Evolutionary conservation across 208 protist genomes (phyloP), one percentile per base, ranked within the genome.

Genomic region (Leishmania tarentolae): DNA sequence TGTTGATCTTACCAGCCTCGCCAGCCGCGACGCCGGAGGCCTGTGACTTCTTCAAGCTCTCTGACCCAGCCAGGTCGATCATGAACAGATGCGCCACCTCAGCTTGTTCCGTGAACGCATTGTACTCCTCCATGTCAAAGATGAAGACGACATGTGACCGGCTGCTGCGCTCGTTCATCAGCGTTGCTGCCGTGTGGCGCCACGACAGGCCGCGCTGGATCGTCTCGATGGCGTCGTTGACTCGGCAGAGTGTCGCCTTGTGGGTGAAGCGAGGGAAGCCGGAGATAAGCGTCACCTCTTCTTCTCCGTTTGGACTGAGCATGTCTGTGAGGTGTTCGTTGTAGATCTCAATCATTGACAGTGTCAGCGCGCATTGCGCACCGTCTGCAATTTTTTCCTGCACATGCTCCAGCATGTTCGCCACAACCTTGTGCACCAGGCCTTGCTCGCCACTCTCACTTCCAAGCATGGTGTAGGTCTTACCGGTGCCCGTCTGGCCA

Each of bases 141-240:
- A 97, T 99, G 61, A 99, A 95, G 61, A 99, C 97, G 78, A 98
- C 97, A 85, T 99, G 99, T 0, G 97, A 99, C n/a, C 98, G 94
- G 82, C 93, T 98, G 80, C 97, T 99, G 69, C 97, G 92, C 63
- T 98, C 92, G 86, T 99, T 99, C 97, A 99, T 99, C 71, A 94
- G 80, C 11, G 98, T 99, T 37, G 95, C 90, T 17, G 98, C 97
- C 21, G 94, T 97, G 83, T 95, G 92, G 65, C 96, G 91, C 86
- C 88, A 90, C 31, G 86, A 78, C 37, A 98, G 84, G 24, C 93
- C 96, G 6, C 76, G 76, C 71, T 85, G 83, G 77, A 98, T 91
- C 40, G 95, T 93, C 37, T 89, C 88, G 21, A 94, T 90, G 13
- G 94, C 95, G 75, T 97, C 93, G 82, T 78, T 85, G 24, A 98